Conservation (phyloP, 2,329 filamentous ascomycete genomes). For the Lecanicillium sp. region DNA sequence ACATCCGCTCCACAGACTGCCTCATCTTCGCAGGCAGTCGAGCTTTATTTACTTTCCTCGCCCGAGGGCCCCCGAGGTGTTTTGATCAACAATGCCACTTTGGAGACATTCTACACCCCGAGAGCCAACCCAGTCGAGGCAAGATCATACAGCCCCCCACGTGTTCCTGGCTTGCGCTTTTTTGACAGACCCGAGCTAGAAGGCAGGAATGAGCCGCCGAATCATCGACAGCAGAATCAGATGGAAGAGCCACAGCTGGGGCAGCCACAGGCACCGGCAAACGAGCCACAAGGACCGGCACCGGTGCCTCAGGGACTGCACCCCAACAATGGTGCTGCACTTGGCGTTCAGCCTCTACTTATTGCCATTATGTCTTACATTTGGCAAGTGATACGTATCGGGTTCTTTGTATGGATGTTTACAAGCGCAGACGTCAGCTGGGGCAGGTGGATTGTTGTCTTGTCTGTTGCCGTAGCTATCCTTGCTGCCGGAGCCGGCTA, state of each 20-base stretch:
- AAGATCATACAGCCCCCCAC: no score
- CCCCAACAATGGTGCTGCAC: conserved; percentile 29
- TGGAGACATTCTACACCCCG: conserved; percentile 44
- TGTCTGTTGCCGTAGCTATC: conserved; percentile 43
- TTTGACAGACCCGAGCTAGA: neutral
- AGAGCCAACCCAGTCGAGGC: neutral
- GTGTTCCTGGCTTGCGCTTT: neutral
- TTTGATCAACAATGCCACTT: conserved; percentile 40
- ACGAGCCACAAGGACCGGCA: neutral
- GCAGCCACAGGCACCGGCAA: neutral
- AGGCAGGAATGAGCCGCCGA: neutral
- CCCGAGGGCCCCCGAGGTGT: conserved; percentile 51
- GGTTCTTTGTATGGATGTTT: conserved; percentile 57
- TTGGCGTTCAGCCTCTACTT: conserved; percentile 23
- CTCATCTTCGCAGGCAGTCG: conserved; percentile 25
- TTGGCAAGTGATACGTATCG: conserved; percentile 51
- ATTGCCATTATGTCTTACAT: conserved; percentile 47
- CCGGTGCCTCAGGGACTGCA: conserved; percentile 16
- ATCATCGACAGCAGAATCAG: neutral
- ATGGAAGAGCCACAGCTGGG: neutral
- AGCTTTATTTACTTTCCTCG: conserved; percentile 54
- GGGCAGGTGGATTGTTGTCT: conserved; percentile 49
- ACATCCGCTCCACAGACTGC: conserved; percentile 12
- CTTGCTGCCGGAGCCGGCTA: conserved; percentile 53
- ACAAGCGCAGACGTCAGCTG: conserved; percentile 49